Evolutionary conservation across 768 basidiomycete species (phyloP), one percentile per base, ranked within the genome.

Genomic region (Leccinellum luteum): DNA sequence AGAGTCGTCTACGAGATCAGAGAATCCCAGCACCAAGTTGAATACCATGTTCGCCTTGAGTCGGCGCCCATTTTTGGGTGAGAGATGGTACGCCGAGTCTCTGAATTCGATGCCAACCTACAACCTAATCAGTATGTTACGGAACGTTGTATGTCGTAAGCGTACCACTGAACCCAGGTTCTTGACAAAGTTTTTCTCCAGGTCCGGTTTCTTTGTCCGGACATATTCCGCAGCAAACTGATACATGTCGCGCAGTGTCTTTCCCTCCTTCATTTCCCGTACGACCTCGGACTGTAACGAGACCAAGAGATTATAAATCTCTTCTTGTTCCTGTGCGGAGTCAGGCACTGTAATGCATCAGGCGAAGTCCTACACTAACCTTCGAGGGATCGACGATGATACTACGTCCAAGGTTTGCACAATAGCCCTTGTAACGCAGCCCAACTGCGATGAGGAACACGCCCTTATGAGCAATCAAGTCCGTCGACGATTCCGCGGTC

Each of bases 81-180:
- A 89, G 35, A 98, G 76, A 13, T 94, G 74, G 70, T 94, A 97
- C 0, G 85, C 78, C 10, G 88, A 84, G 68, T 99, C 96, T 43
- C 94, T 85, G 75, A 95, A 98, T 71, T 99, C 96, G 69, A 98
- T 85, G 6, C 96, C 96, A 71, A 87, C 98, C 95, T 98, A 64
- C n/a, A 21, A 48, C 35, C 34, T 13, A 19, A 32, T 65, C 38
- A 60, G 38, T 21, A 41, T 41, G 5, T 5, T 23, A 10, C 12
- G 5, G 34, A 14, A 45, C 2, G 10, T 14, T 6, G n/a, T 49
- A 25, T 30, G 50, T 17, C 3, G 17, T 43, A 1, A 23, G 76
- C 87, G 64, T 70, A 96, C 94, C 23, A 86, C 90, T 69, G 94
- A 95, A 2, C 96, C 96, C 52, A 95, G 76, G 60, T 84, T 92